phyloP scores from a whole-genome alignment of 2,329 filamentous ascomycete genomes.

The Aspergillus transmontanensis region DNA sequence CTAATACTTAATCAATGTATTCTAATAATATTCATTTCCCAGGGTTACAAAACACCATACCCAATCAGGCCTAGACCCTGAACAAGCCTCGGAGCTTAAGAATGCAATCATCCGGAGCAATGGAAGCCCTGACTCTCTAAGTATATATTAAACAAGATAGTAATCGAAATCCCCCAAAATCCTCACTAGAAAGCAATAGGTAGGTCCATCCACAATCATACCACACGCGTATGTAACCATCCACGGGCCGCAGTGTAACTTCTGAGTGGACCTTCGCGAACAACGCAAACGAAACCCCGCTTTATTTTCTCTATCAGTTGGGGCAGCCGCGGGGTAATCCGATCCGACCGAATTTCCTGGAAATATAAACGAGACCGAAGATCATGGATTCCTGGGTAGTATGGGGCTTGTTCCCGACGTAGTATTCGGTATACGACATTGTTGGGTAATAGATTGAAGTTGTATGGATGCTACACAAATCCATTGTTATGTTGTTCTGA shows the following conservation, averaged over 20 bases:
- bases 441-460: slow-evolving; percentile 10
- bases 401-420: slow-evolving; percentile 11
- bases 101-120: neutral
- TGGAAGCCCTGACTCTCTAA: neutral
- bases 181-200: neutral
- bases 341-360: neutral
- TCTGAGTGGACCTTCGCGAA: neutral
- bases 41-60: neutral
- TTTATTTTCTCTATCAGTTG: slow-evolving; percentile 5
- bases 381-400: neutral
- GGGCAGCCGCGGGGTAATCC: slow-evolving; percentile 9
- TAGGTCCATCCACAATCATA: neutral
- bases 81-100: neutral
- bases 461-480: neutral
- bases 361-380: neutral
- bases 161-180: neutral
- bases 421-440: slow-evolving; percentile 15
- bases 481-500: neutral
- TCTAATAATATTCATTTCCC: neutral
- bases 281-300: slow-evolving; percentile 2
- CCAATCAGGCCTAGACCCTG: neutral
- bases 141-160: no score
- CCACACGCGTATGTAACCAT: slow-evolving; percentile 12
- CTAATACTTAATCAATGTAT: neutral
- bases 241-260: neutral